Evolutionary conservation across 192 early-diverging fungal species (phyloP), one percentile per base, ranked within the genome.

Genomic region (Backusella circina): DNA sequence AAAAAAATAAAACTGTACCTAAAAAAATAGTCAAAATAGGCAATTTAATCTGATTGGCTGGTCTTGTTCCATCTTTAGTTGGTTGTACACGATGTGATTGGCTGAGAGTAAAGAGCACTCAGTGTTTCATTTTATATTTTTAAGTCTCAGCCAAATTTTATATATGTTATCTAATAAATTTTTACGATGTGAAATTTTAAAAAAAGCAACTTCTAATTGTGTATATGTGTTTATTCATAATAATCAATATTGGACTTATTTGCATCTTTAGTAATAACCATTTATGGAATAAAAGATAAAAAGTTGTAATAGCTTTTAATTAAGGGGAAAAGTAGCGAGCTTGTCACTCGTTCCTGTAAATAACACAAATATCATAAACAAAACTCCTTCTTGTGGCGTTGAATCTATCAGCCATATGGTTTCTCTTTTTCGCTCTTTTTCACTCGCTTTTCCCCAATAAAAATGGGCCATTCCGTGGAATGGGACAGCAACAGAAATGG

Each of bases 91-190:
- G 12, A 2, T 12, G 28, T 13, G 23, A 61, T 61, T 61, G 54
- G 54, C 54, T 61, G 23, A 28, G 23, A 12, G 10, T 61, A 28
- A 47, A 28, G 8, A 61, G 54, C 23, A 61, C 12, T 61, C 26
- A 61, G 28, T 61, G 54, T 61, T 61, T 61, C 54, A 61, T 61
- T 61, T 61, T 61, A 61, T 61, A 61, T 61, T 57, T n/a, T 61
- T 61, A 61, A 61, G 54, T 61, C 54, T 61, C 54, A 61, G 54
- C 54, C 8, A 61, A 28, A 23, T 16, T 41, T n/a, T n/a, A n/a
- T n/a, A n/a, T 12, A 41, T 41, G 13, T 41, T 15, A 41, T 15
- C 13, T 16, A 4, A 39, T 9, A 39, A 39, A 39, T 15, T 39
- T 41, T 41, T 41, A 2, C 39, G n/a, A n/a, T n/a, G n/a, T n/a